Percentiles rank a stretch among this genome's conserved stretches.
Conservation (phyloP, 192 early-diverging fungal genomes). For the Entophlyctis luteolus region DNA sequence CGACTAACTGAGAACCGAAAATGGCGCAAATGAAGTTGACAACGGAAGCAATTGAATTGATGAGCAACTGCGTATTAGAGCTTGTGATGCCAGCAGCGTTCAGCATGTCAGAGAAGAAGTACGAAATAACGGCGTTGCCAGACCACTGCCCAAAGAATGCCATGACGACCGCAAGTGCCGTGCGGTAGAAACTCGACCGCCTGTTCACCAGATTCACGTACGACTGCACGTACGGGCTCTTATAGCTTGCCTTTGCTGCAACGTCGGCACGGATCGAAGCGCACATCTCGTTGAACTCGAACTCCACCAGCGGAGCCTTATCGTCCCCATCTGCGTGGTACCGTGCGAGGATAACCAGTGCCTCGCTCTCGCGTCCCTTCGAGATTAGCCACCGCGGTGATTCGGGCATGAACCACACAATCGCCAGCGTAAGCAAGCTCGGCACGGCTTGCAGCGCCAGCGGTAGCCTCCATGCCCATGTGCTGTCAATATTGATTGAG, state of each 20-base stretch:
- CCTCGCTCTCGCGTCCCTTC: constrained; percentile 21
- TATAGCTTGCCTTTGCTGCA: background rate
- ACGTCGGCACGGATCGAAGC: background rate
- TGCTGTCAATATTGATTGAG: background rate
- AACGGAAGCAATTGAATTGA: background rate
- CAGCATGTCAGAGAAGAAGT: background rate
- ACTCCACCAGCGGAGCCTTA: constrained; percentile 8
- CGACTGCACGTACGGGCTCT: too few species aligned
- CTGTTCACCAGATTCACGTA: too few species aligned
- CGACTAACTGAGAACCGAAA: background rate
- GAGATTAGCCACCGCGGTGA: constrained; percentile 21
- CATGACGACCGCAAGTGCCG: too few species aligned
- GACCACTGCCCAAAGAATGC: background rate
- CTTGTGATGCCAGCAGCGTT: background rate
- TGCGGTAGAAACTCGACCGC: too few species aligned
- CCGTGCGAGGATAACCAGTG: background rate
- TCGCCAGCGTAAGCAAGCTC: background rate
- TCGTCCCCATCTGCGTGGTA: constrained; percentile 27
- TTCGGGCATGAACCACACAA: constrained; percentile 25
- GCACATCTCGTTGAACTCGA: constrained; percentile 16
- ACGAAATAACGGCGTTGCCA: background rate
- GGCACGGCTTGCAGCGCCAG: background rate
- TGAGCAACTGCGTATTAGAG: background rate
- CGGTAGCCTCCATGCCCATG: background rate
- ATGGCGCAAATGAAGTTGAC: background rate